Percentiles rank a stretch among this genome's conserved stretches.
Conservation (phyloP, 75 land plant genomes). For the Cupressus sempervirens region DNA sequence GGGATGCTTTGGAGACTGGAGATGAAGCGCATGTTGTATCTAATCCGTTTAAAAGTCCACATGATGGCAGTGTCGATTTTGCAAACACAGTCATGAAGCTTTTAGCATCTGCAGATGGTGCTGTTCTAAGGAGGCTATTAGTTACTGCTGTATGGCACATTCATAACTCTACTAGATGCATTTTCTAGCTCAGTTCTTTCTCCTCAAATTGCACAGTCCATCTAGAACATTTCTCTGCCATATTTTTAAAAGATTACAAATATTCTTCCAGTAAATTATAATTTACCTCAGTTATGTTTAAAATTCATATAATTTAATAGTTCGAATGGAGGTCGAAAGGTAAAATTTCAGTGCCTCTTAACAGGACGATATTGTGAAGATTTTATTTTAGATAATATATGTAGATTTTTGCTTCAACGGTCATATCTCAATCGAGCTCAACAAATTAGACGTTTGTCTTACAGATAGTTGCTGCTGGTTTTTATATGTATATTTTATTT, state of each 20-base stretch:
- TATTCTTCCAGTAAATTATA: constrained; percentile 2
- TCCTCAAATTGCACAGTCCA: background rate
- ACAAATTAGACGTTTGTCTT: background rate
- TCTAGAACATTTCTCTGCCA: background rate
- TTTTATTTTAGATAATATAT: too few species aligned
- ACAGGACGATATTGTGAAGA: too few species aligned
- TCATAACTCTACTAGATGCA: background rate
- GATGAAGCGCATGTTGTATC: background rate
- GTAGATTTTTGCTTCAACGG: too few species aligned
- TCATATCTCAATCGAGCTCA: too few species aligned
- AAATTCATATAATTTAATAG: background rate
- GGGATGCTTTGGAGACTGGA: background rate
- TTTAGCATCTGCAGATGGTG: constrained; percentile 48
- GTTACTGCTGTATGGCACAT: constrained; percentile 45
- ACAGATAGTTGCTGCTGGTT: background rate
- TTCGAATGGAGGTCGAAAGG: background rate
- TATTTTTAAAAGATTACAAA: background rate
- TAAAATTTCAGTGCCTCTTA: too few species aligned
- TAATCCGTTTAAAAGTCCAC: constrained; percentile 2
- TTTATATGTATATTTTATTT: background rate
- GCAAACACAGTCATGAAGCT: constrained; percentile 39
- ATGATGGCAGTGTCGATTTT: constrained; percentile 11
- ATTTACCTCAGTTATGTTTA: background rate
- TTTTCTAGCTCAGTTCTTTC: background rate
- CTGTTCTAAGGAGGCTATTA: constrained; percentile 49